Base-by-base conservation (phyloP, 805 yeast genomes). In the Kurtzmaniella cleridarum region DNA sequence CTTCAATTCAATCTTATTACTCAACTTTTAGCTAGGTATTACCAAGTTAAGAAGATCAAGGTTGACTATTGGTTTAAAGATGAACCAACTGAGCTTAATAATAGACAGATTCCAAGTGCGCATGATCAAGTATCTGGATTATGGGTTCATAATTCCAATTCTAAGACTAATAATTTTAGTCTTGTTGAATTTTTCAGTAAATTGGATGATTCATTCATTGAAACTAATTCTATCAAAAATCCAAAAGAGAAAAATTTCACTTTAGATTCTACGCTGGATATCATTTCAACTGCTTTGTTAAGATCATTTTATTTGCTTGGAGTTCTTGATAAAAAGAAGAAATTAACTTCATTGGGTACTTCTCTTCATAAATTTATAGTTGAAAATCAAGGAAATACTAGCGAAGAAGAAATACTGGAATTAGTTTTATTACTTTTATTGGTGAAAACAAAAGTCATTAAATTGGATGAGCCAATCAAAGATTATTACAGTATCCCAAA, bases 1-100 rank as follows among this genome's bases (percentile, higher is more conserved):
- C 71, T 73, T 48, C 79, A 81, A 38, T 66, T 86, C 41, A 81
- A 82, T 46, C 62, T 86, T 36, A 61, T 90, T 16, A 78, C 95
- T 12, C 80, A 78, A 48, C 75, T 81, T 18, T 72, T 89, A 49
- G 81, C 87, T 46, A 79, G 98, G 55, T 91, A 86, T 60, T 88
- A 79, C 57, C 97, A 90, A 55, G 81, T 76, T 42, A 84, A 82
- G 54, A 78, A 73, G 40, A 70, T 86, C 29, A 63, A 70, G 32
- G 75, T 74, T 18, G 56, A 63, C 13, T 75, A 64, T 43, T 82
- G 84, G 82, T 82, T 68, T 62, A 56, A 58, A 33, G 71, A 78
- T 45, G 55, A 64, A 42, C 50, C 32, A 38, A 48, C 61, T 17
- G 71, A 69, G 38, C 54, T 83, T 23, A 71, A 70, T 14, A 79